Base-by-base conservation (phyloP, 2,329 filamentous ascomycete species). In the Arthrocladium fulminans region DNA sequence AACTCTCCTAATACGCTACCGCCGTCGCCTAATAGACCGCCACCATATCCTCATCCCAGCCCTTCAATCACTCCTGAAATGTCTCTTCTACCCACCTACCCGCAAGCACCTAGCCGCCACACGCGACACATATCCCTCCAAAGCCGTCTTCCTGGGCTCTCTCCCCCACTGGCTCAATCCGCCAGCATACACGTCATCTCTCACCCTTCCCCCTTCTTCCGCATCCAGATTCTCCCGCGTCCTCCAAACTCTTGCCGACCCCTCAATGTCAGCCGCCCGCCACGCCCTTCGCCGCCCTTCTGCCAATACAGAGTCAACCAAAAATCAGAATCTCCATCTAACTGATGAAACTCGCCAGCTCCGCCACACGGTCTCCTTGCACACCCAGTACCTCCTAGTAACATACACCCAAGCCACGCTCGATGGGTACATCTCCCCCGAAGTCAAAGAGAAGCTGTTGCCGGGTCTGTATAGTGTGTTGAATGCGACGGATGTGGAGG, bases 321-420 rank as follows among this genome's bases (percentile, higher is more conserved):
- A 4, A 15, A 15, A 5, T 7, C 24, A 39, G 3, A 47, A 47
- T 24, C 32, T 40, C 22, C 43, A 57, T 25, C 70, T 83, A 22
- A 74, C 74, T 22, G 79, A 83, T 53, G 73, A 77, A 49, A 75
- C 76, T 10, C 78, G 78, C 56, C 76, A 75, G 49, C 76, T 77
- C 6, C 73, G 76, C 54, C 72, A 73, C 24, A 72, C 76, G 48
- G 74, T 77, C 0, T 76, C 76, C 0, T 73, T 78, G 54, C 76
- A 78, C 58, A 63, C 80, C 12, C 75, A 75, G 51, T 74, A 77
- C 41, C 61, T 82, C 15, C 65, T 83, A 2, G 74, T 75, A 59
- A 69, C 74, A 29, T 83, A 79, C 59, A 74, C 75, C 43, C 63
- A 69, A 27, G 73, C 69, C 52, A 73, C 75, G 42, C 65, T 83